Evolutionary conservation across 345 rosid species (phyloP).

Genomic region (Boechera divaricarpa): DNA sequence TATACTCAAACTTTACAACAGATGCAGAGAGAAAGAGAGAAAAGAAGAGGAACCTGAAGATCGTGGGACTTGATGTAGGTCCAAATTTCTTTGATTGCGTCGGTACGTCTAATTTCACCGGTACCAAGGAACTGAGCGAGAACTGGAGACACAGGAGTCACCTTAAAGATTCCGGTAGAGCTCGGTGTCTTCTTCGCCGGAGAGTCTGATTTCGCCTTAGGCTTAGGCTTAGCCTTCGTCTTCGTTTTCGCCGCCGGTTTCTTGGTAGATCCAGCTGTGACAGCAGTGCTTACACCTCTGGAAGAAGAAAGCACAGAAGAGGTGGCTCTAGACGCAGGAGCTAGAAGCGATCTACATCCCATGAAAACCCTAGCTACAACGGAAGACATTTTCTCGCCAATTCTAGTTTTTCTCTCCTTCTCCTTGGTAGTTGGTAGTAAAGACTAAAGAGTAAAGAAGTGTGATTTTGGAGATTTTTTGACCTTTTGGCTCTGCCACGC

Average conservation of each 20-base stretch:
- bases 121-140: constrained; percentile 67
- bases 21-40: not conserved
- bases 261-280: constrained; percentile 37
- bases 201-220: constrained; percentile 38
- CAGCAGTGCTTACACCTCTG: constrained; percentile 10
- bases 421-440: no score
- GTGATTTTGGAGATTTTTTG: constrained; percentile 31
- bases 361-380: constrained; percentile 60
- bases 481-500: constrained; percentile 39
- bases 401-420: not conserved
- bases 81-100: constrained; percentile 81
- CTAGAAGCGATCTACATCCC: constrained; percentile 63
- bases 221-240: constrained; percentile 21
- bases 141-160: constrained; percentile 66
- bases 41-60: constrained; percentile 68
- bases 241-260: constrained; percentile 41
- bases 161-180: constrained; percentile 61
- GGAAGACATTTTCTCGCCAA: constrained; percentile 42
- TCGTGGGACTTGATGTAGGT: constrained; percentile 67
- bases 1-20: constrained; percentile 1
- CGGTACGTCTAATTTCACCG: constrained; percentile 65
- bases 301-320: constrained; percentile 29
- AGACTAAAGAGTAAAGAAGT: not conserved
- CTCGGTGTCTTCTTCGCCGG: constrained; percentile 37
- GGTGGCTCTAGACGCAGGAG: constrained; percentile 47